A percentile compares a stretch with the other conserved stretches of the same genome.
Evolutionary conservation across 495 filamentous ascomycete genomes (phyloP).

Genomic region (Penicillium flavigenum): DNA sequence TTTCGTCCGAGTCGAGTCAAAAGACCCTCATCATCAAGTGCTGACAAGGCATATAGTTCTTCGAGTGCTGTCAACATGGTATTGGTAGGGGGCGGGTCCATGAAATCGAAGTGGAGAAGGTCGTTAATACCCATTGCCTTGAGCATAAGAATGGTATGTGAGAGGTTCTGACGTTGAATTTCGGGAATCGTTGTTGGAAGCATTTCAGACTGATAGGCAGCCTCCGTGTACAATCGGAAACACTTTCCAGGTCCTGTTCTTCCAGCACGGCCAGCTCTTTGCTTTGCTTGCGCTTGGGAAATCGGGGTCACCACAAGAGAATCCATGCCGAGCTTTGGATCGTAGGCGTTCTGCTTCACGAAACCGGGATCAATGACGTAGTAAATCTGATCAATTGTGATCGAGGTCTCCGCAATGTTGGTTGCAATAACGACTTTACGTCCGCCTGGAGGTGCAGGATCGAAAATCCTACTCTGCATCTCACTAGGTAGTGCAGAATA

Average conservation of each 20-base stretch:
- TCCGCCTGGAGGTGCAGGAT: constrained; percentile 82
- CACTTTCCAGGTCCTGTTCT: constrained; percentile 96
- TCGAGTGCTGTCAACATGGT: constrained; percentile 97
- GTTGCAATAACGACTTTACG: constrained; percentile 97
- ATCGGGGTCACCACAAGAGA: constrained; percentile 92
- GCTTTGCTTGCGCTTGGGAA: constrained; percentile 94
- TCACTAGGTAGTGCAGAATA: constrained; percentile 91
- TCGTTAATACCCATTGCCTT: constrained; percentile 99
- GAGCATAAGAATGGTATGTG: constrained; percentile 92
- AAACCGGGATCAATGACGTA: constrained; percentile 98
- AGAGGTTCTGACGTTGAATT: constrained; percentile 95
- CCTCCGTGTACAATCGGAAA: constrained; percentile 93
- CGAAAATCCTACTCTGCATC: constrained; percentile 92
- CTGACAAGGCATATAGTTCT: constrained; percentile 88
- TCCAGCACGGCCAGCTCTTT: constrained; percentile 88
- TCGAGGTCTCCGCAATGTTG: constrained; percentile 96
- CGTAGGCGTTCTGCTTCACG: constrained; percentile 96
- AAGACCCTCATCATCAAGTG: constrained; percentile 94
- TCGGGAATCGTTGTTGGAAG: constrained; percentile 92
- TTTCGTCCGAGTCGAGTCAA: constrained; percentile 89
- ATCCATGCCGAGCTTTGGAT: constrained; percentile 97
- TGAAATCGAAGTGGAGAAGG: constrained; percentile 95
- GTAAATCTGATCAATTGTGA: constrained; percentile 96
- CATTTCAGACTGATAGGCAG: constrained; percentile 96
- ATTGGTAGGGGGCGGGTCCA: constrained; percentile 96